A percentile compares a stretch with the other conserved stretches of the same genome.
phyloP scores from a whole-genome alignment of 331 rosid genomes.

The Erythrophleum ivorense region DNA sequence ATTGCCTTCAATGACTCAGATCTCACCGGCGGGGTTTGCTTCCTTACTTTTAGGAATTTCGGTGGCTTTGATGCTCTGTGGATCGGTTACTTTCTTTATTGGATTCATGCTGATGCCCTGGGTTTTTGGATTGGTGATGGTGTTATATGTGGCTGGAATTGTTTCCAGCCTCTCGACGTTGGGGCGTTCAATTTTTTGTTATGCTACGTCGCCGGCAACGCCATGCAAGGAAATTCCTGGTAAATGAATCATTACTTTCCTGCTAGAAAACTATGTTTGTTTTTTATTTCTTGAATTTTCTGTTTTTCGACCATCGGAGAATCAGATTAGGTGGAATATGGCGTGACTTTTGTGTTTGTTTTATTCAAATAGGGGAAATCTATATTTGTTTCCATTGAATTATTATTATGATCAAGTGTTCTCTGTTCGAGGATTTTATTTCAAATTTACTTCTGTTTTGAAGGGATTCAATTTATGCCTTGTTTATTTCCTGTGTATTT shows the following conservation, averaged over 20 bases:
- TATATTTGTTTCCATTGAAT: neutral
- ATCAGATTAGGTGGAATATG: neutral
- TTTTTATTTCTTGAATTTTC: neutral
- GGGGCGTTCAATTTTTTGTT: slow-evolving; percentile 74
- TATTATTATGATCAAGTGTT: neutral
- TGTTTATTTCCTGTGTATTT: slow-evolving; percentile 13
- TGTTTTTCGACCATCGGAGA: neutral
- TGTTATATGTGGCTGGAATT: slow-evolving; percentile 78
- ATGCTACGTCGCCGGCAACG: slow-evolving; percentile 50
- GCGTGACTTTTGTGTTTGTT: neutral
- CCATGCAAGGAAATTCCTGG: slow-evolving; percentile 73
- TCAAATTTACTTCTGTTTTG: neutral
- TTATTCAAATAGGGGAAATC: neutral
- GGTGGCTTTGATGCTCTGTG: slow-evolving; percentile 85
- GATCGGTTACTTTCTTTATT: slow-evolving; percentile 92
- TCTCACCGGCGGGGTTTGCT: slow-evolving; percentile 81
- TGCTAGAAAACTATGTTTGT: neutral
- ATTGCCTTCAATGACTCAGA: slow-evolving; percentile 44
- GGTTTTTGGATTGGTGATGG: slow-evolving; percentile 74
- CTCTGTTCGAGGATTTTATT: neutral
- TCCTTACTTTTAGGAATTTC: slow-evolving; percentile 77
- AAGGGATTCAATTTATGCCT: neutral
- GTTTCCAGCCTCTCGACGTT: slow-evolving; percentile 62
- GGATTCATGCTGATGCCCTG: slow-evolving; percentile 95
- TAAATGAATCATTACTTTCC: slow-evolving; percentile 17